Evolutionary conservation across 768 basidiomycete genomes (phyloP), one percentile per base, ranked within the genome.

Genomic region (Boletus vermiculosoides): DNA sequence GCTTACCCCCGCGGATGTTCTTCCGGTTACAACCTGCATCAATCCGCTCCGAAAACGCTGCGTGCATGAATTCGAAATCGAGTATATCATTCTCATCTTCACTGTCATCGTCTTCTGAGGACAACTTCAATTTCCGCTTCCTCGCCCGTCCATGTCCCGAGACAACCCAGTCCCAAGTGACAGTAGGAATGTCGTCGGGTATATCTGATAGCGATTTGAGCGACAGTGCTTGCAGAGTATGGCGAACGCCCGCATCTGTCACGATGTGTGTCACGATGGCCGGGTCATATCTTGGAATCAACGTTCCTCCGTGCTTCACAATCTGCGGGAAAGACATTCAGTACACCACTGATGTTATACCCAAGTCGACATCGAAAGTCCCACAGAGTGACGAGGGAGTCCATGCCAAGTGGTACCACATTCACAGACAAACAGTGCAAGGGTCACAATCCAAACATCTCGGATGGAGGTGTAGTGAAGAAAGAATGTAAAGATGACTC

Each of bases 231-330:
- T 52, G 60, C n/a, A 74, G 53, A 3, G 77, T 71, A 6, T 58
- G 54, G 28, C 60, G 64, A 56, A 63, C 46, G 20, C 57, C 59
- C 2, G 64, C 62, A 50, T 83, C 83, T 8, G 83, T 83, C 33
- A 92, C 76, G 51, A 92, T 85, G 63, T 90, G 87, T 4, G 90
- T 90, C 30, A 87, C 81, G 9, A 68, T 58, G 5, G 64, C 58
- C 3, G 82, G 73, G 59, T 91, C 84, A 63, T 81, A 92, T 36
- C 63, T 73, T 3, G 87, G 78, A 39, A 82, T 70, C 25, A 92
- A 73, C 22, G 77, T 81, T 44, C 82, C 90, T 12, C 90, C 90
- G 59, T 82, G 73, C 57, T 75, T 76, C 42, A 84, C 74, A 40
- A 92, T 81, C 90, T 92, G 59, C 30, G 11, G 6, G 36, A 46